Conservation (phyloP, 306 rosid genomes). For the Herpetospermum pedunculosum region DNA sequence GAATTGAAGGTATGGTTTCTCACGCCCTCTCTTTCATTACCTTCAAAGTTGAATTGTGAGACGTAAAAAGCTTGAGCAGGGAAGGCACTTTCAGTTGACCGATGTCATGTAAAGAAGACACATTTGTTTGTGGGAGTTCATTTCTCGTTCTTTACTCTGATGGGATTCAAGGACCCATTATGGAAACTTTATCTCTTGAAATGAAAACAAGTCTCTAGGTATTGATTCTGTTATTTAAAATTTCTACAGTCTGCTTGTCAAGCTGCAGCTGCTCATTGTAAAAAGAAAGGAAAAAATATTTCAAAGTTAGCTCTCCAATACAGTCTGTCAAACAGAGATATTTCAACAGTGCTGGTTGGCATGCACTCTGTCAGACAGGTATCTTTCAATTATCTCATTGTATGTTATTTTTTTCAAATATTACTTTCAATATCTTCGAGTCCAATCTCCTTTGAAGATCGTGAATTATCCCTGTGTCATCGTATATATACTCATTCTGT, state of each 20-base stretch:
- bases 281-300: constrained; percentile 68
- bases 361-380: constrained; percentile 82
- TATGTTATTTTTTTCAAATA: not conserved
- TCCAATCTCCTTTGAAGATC: not conserved
- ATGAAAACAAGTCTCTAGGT: not conserved
- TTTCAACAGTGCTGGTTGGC: constrained; percentile 85
- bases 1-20: constrained; percentile 56
- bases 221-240: constrained; percentile 9
- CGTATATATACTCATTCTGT: not conserved
- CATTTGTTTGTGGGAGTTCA: not conserved
- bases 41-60: not conserved
- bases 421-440: not conserved
- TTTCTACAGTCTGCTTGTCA: constrained; percentile 63
- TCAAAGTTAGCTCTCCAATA: constrained; percentile 87
- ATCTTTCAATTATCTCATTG: not conserved
- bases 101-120: not conserved
- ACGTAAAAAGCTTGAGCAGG: not conserved
- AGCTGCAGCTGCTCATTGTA: constrained; percentile 60
- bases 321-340: constrained; percentile 81
- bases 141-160: not conserved
- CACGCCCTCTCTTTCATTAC: not conserved
- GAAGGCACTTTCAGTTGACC: not conserved
- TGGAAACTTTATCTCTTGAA: not conserved
- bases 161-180: not conserved
- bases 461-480: not conserved